These are phyloP conservation scores for Torulaspora franciscae DNA, from an alignment of 805 yeast genomes.

Conservation along the genomic window DNA sequence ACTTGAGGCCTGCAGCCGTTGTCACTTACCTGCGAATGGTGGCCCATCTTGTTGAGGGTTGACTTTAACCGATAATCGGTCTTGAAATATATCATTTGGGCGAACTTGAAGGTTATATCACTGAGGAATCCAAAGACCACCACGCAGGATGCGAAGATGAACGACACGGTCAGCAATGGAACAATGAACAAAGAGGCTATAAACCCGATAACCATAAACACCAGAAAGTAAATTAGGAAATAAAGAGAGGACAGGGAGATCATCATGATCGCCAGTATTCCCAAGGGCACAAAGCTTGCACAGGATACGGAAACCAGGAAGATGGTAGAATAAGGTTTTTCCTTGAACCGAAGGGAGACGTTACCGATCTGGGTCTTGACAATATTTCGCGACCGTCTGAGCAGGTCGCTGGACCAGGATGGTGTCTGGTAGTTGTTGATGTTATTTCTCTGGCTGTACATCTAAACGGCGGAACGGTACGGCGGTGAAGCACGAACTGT, in stretches of 20 bases:
- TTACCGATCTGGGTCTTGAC: conserved; percentile 4
- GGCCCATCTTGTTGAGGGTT: conserved; percentile 19
- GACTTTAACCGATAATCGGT: conserved; percentile 18
- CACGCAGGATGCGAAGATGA: conserved; percentile 29
- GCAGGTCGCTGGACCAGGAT: not conserved
- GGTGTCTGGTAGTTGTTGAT: conserved; percentile 2
- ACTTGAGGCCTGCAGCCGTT: conserved; percentile 3
- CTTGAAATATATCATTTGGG: conserved; percentile 24
- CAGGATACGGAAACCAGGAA: conserved; percentile 10
- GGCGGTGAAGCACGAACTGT: not conserved
- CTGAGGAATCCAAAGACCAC: conserved; percentile 30
- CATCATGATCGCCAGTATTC: conserved; percentile 18
- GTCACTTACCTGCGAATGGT: conserved; percentile 3
- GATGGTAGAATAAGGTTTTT: conserved; percentile 24
- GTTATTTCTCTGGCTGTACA: not conserved
- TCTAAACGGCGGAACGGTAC: not conserved
- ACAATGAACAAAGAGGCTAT: conserved; percentile 26
- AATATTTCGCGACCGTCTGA: conserved; percentile 4
- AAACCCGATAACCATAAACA: conserved; percentile 23
- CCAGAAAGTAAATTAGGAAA: conserved; percentile 22
- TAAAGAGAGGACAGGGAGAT: conserved; percentile 22
- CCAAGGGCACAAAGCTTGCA: conserved; percentile 6
- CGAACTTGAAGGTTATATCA: conserved; percentile 26
- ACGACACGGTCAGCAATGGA: conserved; percentile 29
- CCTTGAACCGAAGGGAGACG: conserved; percentile 13